These are phyloP conservation scores for Oryza meridionalis DNA, from an alignment of 176 grass and related monocot species.

Conservation along the genomic window DNA sequence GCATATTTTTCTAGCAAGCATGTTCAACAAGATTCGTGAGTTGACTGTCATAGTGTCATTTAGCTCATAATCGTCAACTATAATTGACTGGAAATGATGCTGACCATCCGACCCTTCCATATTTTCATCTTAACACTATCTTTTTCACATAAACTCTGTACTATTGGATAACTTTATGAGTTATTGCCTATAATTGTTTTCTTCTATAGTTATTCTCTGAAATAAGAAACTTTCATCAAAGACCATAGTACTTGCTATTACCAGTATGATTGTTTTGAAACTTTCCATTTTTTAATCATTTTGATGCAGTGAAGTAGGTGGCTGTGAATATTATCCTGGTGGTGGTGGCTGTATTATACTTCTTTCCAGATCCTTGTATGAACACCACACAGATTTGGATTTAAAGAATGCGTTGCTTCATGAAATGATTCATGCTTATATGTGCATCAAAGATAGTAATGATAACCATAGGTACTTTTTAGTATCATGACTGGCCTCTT, in stretches of 20 bases:
- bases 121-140: not conserved
- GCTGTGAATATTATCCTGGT: slow-evolving; percentile 64
- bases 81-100: slow-evolving; percentile 10
- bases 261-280: slow-evolving; percentile 19
- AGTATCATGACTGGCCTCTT: not conserved
- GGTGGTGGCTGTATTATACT: slow-evolving; percentile 72
- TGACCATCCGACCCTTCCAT: not conserved
- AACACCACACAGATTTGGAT: slow-evolving; percentile 20
- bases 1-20: slow-evolving; percentile 8
- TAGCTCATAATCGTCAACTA: not conserved
- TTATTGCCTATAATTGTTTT: not conserved
- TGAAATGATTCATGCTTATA: slow-evolving; percentile 85
- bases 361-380: slow-evolving; percentile 57
- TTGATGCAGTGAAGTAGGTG: slow-evolving; percentile 50
- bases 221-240: not conserved
- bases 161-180: slow-evolving; percentile 27
- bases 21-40: not conserved
- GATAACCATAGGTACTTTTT: slow-evolving; percentile 52
- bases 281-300: slow-evolving; percentile 23
- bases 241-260: not conserved
- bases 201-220: not conserved
- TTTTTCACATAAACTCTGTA: not conserved
- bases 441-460: slow-evolving; percentile 60
- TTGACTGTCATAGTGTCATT: not conserved
- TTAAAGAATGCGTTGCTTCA: slow-evolving; percentile 78